A percentile compares a stretch with the other conserved stretches of the same genome.
These are phyloP conservation scores for Simplicillium aogashimaense DNA, from an alignment of 2,329 filamentous ascomycete genomes.

Conservation along the genomic window DNA sequence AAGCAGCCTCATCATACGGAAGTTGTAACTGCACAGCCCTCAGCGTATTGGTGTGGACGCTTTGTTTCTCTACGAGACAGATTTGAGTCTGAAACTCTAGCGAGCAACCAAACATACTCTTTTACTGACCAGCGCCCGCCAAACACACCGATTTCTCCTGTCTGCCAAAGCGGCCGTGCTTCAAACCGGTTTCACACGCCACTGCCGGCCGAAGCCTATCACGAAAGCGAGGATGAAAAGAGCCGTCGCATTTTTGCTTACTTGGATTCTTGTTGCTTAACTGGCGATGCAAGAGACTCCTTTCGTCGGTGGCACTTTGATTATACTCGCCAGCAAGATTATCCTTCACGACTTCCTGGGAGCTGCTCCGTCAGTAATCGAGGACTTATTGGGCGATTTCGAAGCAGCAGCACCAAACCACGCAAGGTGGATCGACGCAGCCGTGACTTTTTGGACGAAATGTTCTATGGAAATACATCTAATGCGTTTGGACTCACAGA, in stretches of 20 bases:
- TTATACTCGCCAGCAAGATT: conserved; percentile 31
- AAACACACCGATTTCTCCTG: not conserved
- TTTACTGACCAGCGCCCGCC: not conserved
- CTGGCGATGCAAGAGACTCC: conserved; percentile 34
- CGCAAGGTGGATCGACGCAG: conserved; percentile 2
- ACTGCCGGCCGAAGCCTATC: conserved; percentile 2
- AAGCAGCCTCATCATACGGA: conserved; percentile 14
- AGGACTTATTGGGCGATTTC: conserved; percentile 17
- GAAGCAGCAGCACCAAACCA: conserved; percentile 9
- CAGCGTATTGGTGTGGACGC: conserved; percentile 52
- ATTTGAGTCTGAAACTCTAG: conserved; percentile 13
- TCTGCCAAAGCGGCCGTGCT: conserved; percentile 6
- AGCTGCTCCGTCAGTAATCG: conserved; percentile 22
- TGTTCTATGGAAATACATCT: conserved; percentile 6
- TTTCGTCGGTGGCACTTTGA: conserved; percentile 37
- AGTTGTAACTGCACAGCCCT: conserved; percentile 32
- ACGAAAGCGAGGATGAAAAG: conserved; percentile 29
- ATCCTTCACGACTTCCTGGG: conserved; percentile 28
- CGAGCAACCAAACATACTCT: not conserved
- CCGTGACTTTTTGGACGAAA: conserved; percentile 5
- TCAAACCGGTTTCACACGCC: conserved; percentile 8
- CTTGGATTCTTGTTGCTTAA: conserved; percentile 36
- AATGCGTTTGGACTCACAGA: conserved; percentile 7
- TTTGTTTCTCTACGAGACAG: conserved; percentile 47
- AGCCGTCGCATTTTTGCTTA: conserved; percentile 33